Percentiles rank a stretch among this genome's conserved stretches.
Conservation (phyloP, 805 yeast species). For the Nakazawaea ishiwadae region DNA sequence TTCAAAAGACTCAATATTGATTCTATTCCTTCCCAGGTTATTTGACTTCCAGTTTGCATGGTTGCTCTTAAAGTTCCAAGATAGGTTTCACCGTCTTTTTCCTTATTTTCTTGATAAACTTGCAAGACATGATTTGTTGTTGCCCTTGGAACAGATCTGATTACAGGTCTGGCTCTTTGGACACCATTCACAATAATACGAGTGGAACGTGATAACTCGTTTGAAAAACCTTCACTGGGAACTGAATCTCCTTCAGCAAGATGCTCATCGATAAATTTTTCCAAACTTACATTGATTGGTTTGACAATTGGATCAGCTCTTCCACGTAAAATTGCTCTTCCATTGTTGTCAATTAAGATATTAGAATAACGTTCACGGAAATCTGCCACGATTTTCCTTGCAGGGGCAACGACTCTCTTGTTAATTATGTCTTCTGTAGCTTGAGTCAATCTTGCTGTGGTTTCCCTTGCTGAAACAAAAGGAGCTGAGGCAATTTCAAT, state of each 20-base stretch:
- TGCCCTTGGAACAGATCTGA: conserved; percentile 30
- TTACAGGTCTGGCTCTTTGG: conserved; percentile 31
- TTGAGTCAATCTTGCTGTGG: conserved; percentile 26
- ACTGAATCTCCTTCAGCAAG: conserved; percentile 43
- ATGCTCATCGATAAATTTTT: conserved; percentile 35
- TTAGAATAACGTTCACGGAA: conserved; percentile 46
- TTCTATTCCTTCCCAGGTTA: conserved; percentile 7
- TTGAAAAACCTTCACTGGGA: conserved; percentile 39
- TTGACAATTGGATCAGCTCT: conserved; percentile 56
- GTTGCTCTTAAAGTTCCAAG: conserved; percentile 27
- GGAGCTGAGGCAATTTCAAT: conserved; percentile 50
- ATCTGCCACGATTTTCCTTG: conserved; percentile 40
- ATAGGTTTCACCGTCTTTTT: conserved; percentile 32
- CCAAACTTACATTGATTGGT: conserved; percentile 57
- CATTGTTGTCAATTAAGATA: conserved; percentile 46
- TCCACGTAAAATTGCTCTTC: conserved; percentile 60
- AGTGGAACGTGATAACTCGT: conserved; percentile 54
- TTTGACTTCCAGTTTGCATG: conserved; percentile 24
- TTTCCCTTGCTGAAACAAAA: conserved; percentile 35
- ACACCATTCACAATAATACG: conserved; percentile 36
- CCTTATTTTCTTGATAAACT: conserved; percentile 34
- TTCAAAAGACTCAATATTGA: neutral
- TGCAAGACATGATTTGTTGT: conserved; percentile 30
- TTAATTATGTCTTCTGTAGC: conserved; percentile 27
- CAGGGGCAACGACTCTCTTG: conserved; percentile 37